A percentile compares a stretch with the other conserved stretches of the same genome.
phyloP scores from a whole-genome alignment of 306 rosid species.

The Ziziphus jujuba region DNA sequence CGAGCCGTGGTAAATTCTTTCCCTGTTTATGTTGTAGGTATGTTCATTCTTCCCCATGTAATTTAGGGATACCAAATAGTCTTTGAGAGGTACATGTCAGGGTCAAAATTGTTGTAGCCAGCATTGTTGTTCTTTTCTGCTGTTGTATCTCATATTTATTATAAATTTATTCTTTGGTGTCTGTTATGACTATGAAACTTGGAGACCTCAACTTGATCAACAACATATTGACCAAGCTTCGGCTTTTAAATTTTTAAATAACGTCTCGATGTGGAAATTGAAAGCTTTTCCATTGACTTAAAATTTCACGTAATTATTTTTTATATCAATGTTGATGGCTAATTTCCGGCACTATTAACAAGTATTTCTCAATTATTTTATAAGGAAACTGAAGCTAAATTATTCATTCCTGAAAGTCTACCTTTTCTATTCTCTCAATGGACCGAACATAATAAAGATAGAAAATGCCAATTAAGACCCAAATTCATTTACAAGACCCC shows the following conservation, averaged over 20 bases:
- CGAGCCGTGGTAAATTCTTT: slow-evolving; percentile 33
- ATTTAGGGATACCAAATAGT: slow-evolving; percentile 22
- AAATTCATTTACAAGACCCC: no score
- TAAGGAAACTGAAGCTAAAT: no score
- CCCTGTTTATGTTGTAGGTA: slow-evolving; percentile 40
- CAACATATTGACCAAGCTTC: neutral
- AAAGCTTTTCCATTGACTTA: no score
- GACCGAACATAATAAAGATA: no score
- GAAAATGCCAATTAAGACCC: no score
- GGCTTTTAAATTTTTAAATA: neutral
- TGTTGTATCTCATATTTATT: slow-evolving; percentile 23
- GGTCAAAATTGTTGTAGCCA: slow-evolving; percentile 26
- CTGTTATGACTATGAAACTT: slow-evolving; percentile 18
- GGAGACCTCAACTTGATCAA: neutral
- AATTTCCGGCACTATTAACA: no score
- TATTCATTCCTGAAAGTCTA: no score
- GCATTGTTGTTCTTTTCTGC: slow-evolving; percentile 26
- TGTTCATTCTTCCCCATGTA: slow-evolving; percentile 46
- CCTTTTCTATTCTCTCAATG: no score
- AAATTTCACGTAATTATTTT: neutral
- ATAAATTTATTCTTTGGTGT: slow-evolving; percentile 30
- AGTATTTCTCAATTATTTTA: no score
- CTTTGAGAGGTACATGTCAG: slow-evolving; percentile 33
- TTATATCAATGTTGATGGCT: neutral
- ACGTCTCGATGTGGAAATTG: no score